These are phyloP conservation scores for Viola pubescens DNA, from an alignment of 441 rosid genomes.

Conservation along the genomic window DNA sequence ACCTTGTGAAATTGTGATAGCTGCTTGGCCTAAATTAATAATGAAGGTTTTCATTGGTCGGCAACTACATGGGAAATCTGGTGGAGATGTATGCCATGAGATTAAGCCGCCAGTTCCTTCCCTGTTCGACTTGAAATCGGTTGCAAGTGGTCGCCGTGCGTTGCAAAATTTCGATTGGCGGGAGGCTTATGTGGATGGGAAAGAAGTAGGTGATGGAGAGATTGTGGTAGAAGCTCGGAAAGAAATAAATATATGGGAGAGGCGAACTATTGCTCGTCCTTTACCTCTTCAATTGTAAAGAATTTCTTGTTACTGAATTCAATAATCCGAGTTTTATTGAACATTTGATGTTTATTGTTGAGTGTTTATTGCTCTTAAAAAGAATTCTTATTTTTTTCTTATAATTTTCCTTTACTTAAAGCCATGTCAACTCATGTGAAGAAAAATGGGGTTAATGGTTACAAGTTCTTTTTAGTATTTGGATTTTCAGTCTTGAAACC, in stretches of 20 bases:
- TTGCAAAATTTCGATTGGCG: slow-evolving; percentile 27
- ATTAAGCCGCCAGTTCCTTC: slow-evolving; percentile 10
- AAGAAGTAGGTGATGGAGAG: not conserved
- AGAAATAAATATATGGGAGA: slow-evolving; percentile 25
- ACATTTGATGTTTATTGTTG: too few species aligned
- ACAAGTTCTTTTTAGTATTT: too few species aligned
- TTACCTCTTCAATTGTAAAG: slow-evolving; percentile 16
- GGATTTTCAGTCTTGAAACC: too few species aligned
- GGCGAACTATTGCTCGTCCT: slow-evolving; percentile 21
- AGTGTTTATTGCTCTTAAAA: too few species aligned
- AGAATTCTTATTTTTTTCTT: too few species aligned
- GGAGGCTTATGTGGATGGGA: slow-evolving; percentile 1
- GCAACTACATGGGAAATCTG: slow-evolving; percentile 4
- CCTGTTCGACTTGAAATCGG: slow-evolving; percentile 20
- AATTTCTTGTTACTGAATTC: too few species aligned
- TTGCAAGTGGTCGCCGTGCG: slow-evolving; percentile 25
- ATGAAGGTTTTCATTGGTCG: slow-evolving; percentile 12
- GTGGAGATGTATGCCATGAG: not conserved
- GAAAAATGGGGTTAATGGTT: too few species aligned
- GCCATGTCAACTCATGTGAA: too few species aligned
- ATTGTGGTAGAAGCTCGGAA: slow-evolving; percentile 16
- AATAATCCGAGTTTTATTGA: too few species aligned
- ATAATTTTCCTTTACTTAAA: too few species aligned
- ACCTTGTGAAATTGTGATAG: not conserved
- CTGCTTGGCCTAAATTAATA: slow-evolving; percentile 6